A percentile compares a stretch with the other conserved stretches of the same genome.
Conservation (phyloP, 805 yeast genomes). For the Jamesozyma hellenica region DNA sequence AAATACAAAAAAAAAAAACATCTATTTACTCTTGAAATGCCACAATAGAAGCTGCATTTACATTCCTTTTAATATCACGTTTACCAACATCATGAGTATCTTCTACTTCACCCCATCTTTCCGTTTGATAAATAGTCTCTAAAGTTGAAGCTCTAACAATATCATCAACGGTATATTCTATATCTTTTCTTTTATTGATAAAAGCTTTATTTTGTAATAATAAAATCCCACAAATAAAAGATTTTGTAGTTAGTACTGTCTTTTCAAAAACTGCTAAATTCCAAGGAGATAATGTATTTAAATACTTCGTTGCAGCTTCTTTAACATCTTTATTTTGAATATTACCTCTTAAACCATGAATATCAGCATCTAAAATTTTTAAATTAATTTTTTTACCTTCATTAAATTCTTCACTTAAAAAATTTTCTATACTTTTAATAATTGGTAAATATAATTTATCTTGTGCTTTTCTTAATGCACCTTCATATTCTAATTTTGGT, state of each 20-base stretch:
- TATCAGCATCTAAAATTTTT: constrained; percentile 65
- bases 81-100: constrained; percentile 97
- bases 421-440: constrained; percentile 53
- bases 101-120: constrained; percentile 96
- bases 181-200: constrained; percentile 4
- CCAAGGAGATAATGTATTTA: constrained; percentile 55
- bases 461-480: constrained; percentile 70
- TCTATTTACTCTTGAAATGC: constrained; percentile 25
- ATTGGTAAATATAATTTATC: constrained; percentile 68
- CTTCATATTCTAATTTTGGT: constrained; percentile 72
- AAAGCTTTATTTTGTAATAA: constrained; percentile 41
- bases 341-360: constrained; percentile 74
- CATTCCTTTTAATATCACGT: constrained; percentile 74
- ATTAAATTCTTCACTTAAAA: constrained; percentile 32
- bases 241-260: constrained; percentile 76
- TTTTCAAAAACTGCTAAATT: constrained; percentile 83
- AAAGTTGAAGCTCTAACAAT: constrained; percentile 68
- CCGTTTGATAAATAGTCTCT: constrained; percentile 78
- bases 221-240: constrained; percentile 72
- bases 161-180: constrained; percentile 47
- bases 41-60: constrained; percentile 66
- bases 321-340: constrained; percentile 52
- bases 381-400: constrained; percentile 32
- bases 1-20: no score
- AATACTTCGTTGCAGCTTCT: constrained; percentile 53